A percentile compares a stretch with the other conserved stretches of the same genome.
Conservation (phyloP, 768 basidiomycete species). For the Tubosaeta sp. region DNA sequence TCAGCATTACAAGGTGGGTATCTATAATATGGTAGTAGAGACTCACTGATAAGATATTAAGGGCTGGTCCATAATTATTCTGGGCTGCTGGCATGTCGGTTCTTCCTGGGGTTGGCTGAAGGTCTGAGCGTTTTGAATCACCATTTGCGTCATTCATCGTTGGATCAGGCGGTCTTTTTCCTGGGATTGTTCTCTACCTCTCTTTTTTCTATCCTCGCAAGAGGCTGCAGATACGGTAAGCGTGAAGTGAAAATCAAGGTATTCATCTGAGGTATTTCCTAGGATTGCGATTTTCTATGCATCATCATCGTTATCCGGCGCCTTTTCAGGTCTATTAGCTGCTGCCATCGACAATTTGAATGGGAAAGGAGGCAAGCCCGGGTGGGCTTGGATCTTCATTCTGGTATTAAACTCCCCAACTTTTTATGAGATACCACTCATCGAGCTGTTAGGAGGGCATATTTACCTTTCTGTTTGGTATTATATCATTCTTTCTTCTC, state of each 20-base stretch:
- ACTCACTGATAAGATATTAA: constrained; percentile 11
- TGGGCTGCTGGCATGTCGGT: constrained; percentile 51
- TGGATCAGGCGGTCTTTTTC: constrained; percentile 48
- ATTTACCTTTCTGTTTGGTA: constrained; percentile 57
- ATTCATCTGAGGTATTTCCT: not conserved
- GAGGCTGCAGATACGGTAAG: constrained; percentile 23
- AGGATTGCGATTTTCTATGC: constrained; percentile 39
- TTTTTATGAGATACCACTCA: not conserved
- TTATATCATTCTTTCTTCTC: constrained; percentile 45
- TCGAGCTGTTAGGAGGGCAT: constrained; percentile 45
- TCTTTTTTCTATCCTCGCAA: constrained; percentile 43
- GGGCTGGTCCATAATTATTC: constrained; percentile 46
- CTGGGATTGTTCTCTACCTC: constrained; percentile 55
- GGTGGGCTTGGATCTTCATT: constrained; percentile 64
- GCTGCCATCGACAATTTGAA: constrained; percentile 55
- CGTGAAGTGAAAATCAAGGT: not conserved
- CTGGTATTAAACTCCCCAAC: constrained; percentile 27
- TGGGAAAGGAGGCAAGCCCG: constrained; percentile 45
- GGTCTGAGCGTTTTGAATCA: constrained; percentile 32
- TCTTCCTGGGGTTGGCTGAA: constrained; percentile 54
- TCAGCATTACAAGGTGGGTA: constrained; percentile 52
- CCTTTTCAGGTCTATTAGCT: constrained; percentile 63
- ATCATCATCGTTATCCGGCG: constrained; percentile 50
- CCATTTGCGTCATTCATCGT: constrained; percentile 2
- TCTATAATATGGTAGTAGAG: not conserved